A percentile compares a stretch with the other conserved stretches of the same genome.
phyloP scores from a whole-genome alignment of 345 rosid genomes.

The Salix exigua region DNA sequence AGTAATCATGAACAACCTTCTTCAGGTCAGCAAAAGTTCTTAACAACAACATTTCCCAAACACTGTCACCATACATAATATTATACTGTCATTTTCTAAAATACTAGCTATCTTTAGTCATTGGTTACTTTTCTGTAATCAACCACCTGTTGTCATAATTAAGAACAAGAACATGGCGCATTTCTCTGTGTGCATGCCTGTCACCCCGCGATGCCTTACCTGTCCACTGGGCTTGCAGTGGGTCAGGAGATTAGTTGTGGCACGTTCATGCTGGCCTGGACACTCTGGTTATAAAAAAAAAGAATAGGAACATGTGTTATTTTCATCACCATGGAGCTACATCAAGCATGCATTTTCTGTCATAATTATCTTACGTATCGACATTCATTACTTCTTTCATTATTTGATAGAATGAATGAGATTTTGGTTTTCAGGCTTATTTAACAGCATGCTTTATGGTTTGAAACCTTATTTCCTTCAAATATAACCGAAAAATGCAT shows the following conservation, averaged over 20 bases:
- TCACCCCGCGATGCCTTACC: no score
- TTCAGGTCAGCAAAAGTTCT: constrained; percentile 49
- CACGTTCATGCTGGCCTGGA: rapidly evolving
- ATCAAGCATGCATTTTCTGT: not conserved
- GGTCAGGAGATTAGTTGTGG: no score
- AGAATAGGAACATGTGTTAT: no score
- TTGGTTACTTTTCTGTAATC: not conserved
- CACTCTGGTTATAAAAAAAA: no score
- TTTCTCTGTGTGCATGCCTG: no score
- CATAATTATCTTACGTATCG: not conserved
- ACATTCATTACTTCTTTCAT: not conserved
- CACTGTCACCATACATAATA: not conserved
- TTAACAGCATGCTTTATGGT: no score
- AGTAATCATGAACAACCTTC: constrained; percentile 79
- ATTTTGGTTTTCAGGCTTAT: not conserved
- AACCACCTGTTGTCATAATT: not conserved
- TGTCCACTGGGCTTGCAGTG: no score
- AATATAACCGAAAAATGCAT: not conserved
- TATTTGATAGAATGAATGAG: not conserved
- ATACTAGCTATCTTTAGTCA: not conserved
- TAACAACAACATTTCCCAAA: not conserved
- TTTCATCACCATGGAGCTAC: not conserved
- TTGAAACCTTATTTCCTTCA: not conserved
- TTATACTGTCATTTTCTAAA: not conserved
- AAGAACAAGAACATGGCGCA: not conserved